A percentile compares a stretch with the other conserved stretches of the same genome.
Evolutionary conservation across 345 rosid species (phyloP).

Genomic region (Cardamine chenopodiifolia): DNA sequence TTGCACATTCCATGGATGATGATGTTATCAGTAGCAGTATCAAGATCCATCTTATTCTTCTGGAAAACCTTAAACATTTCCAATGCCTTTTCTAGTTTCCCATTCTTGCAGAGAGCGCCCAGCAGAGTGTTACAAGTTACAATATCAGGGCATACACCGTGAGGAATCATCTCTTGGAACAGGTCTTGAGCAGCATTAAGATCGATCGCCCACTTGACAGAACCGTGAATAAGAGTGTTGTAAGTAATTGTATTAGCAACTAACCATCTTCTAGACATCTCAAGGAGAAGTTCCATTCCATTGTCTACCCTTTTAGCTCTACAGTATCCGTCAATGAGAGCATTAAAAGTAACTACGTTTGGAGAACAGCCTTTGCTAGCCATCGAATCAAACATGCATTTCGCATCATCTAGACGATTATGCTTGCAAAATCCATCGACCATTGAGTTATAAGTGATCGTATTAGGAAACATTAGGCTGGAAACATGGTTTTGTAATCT

Average conservation of each 20-base stretch:
- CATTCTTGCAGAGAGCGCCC: neutral
- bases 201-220: neutral
- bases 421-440: too few relatives aligned
- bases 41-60: neutral
- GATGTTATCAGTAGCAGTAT: neutral
- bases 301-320: too few relatives aligned
- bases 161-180: neutral
- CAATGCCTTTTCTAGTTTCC: slow-evolving; percentile 31
- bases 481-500: neutral
- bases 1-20: slow-evolving; percentile 7
- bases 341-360: too few relatives aligned
- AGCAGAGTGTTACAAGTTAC: neutral
- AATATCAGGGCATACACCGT: neutral
- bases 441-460: too few relatives aligned
- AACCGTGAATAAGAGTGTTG: too few relatives aligned
- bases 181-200: slow-evolving; percentile 8
- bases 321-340: too few relatives aligned
- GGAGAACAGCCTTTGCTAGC: too few relatives aligned
- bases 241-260: too few relatives aligned
- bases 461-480: neutral
- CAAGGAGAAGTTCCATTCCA: too few relatives aligned
- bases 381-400: too few relatives aligned
- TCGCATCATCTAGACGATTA: too few relatives aligned
- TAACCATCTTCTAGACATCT: too few relatives aligned
- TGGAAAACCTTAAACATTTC: neutral